Conservation (phyloP, 176 grass and related monocot species). For the Triticum turgidum region DNA sequence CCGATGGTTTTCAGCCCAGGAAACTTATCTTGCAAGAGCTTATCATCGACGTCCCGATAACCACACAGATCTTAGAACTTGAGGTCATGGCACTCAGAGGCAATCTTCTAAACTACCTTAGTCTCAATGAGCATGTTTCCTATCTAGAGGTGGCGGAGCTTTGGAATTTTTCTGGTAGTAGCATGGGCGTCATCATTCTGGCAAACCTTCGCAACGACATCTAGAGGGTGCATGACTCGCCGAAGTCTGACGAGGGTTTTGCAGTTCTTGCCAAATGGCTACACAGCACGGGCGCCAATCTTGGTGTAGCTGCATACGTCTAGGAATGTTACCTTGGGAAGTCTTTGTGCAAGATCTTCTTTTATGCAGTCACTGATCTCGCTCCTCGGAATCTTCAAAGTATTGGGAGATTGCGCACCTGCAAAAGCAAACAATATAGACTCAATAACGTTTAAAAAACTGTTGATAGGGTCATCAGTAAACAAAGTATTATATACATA, state of each 20-base stretch:
- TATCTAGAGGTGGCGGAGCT: conserved; percentile 71
- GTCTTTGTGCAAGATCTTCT: conserved; percentile 58
- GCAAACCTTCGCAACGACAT: conserved; percentile 50
- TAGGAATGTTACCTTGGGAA: conserved; percentile 63
- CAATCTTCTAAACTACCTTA: conserved; percentile 49
- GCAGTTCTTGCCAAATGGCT: conserved; percentile 74
- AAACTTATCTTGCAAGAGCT: conserved; percentile 54
- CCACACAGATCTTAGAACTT: conserved; percentile 77
- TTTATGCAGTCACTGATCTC: conserved; percentile 72
- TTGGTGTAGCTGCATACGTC: conserved; percentile 84
- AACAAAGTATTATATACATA: too few relatives aligned
- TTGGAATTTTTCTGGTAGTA: conserved; percentile 74
- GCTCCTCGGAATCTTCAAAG: conserved; percentile 73
- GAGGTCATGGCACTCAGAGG: conserved; percentile 65
- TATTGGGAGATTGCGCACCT: conserved; percentile 55
- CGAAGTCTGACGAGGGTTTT: conserved; percentile 54
- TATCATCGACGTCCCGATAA: conserved; percentile 78
- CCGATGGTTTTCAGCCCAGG: conserved; percentile 54
- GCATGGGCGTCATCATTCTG: conserved; percentile 81
- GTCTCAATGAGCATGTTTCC: conserved; percentile 73
- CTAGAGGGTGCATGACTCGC: conserved; percentile 73
- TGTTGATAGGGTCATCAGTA: too few relatives aligned
- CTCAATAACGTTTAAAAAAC: neutral
- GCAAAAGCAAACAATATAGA: neutral
- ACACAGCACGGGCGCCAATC: conserved; percentile 52